Evolutionary conservation across 768 basidiomycete species (phyloP).

Genomic region (Leccinum subtestaceum): DNA sequence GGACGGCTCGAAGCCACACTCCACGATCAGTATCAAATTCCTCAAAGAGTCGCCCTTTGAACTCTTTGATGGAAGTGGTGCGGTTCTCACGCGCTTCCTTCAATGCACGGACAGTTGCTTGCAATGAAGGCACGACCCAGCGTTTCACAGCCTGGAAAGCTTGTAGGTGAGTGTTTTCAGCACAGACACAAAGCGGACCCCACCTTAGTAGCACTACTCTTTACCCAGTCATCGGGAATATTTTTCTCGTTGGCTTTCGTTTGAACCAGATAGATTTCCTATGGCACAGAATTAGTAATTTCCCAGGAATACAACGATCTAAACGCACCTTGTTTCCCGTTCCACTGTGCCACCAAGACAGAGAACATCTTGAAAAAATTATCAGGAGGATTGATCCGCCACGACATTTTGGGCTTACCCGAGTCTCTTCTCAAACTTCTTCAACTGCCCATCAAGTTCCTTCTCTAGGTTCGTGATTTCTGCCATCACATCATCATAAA

Average conservation of each 20-base stretch:
- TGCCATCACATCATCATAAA: conserved; percentile 72
- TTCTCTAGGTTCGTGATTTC: conserved; percentile 72
- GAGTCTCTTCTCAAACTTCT: conserved; percentile 61
- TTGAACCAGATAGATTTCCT: conserved; percentile 93
- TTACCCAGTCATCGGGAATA: conserved; percentile 83
- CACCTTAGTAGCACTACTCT: conserved; percentile 79
- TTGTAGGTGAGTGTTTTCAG: neutral
- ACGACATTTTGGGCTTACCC: conserved; percentile 43
- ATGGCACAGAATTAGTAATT: conserved; percentile 3
- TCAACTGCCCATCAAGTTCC: conserved; percentile 64
- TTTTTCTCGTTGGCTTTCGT: conserved; percentile 56
- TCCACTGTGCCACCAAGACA: conserved; percentile 74
- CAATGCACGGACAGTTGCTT: conserved; percentile 67
- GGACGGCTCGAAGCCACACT: conserved; percentile 79
- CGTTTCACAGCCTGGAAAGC: conserved; percentile 60
- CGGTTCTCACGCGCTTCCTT: conserved; percentile 95
- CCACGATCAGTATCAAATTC: conserved; percentile 82
- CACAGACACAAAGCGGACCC: neutral
- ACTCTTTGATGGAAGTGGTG: conserved; percentile 74
- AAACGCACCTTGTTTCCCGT: conserved; percentile 70
- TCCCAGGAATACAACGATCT: neutral
- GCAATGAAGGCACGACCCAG: conserved; percentile 74
- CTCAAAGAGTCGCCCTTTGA: conserved; percentile 72
- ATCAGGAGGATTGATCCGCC: conserved; percentile 12
- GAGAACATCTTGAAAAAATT: conserved; percentile 37